Conservation (phyloP, 106 monocot species). For the Dioscorea alata region DNA sequence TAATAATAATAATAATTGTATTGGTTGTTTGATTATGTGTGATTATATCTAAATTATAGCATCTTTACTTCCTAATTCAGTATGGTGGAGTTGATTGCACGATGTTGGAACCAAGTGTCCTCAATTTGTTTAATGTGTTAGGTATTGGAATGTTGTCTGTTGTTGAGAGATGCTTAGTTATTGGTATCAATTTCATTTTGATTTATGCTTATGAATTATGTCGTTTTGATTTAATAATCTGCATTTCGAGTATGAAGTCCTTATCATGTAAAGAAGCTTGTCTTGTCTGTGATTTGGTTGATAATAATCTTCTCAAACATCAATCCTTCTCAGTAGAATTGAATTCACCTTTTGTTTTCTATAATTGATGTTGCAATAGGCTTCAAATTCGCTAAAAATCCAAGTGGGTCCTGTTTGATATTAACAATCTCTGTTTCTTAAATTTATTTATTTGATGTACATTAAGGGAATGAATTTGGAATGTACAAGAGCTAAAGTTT, state of each 20-base stretch:
- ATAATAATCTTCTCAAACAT: background rate
- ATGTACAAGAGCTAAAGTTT: no score
- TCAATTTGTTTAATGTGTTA: background rate
- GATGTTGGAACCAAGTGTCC: background rate
- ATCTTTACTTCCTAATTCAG: background rate
- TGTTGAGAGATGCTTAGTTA: background rate
- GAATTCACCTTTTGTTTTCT: no score
- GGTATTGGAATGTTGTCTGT: constrained; percentile 1
- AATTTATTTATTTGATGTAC: no score
- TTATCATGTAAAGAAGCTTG: background rate
- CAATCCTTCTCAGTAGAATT: no score
- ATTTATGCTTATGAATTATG: background rate
- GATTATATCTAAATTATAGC: background rate
- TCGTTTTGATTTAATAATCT: background rate
- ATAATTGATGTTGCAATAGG: no score
- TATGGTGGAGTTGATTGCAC: background rate
- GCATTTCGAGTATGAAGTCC: background rate
- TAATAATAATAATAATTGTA: background rate
- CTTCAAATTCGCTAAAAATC: no score
- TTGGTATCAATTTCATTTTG: background rate
- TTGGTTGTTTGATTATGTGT: background rate
- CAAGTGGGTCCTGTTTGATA: no score
- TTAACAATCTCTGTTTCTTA: no score
- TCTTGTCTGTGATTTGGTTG: background rate
- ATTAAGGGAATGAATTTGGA: no score